Conservation (phyloP, 2,329 filamentous ascomycete genomes). For the Fusarium denticulatum region DNA sequence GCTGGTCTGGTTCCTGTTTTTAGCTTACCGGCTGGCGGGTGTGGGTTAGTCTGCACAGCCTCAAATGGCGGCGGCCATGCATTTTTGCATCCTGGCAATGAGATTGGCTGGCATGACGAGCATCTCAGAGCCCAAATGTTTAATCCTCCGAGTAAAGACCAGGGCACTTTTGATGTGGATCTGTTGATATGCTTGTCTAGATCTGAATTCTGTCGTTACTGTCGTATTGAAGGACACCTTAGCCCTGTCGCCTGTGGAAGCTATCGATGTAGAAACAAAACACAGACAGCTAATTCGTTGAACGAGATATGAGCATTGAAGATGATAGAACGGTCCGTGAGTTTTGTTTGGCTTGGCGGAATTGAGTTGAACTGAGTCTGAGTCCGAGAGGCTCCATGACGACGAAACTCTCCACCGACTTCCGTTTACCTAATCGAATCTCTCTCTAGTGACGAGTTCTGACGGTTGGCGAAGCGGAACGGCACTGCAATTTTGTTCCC, state of each 20-base stretch:
- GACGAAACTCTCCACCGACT: background rate
- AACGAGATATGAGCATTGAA: background rate
- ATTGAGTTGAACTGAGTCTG: background rate
- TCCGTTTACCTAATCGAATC: conserved; percentile 21
- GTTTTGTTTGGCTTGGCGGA: background rate
- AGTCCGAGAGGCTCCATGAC: background rate
- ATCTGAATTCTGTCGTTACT: conserved; percentile 18
- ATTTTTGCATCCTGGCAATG: background rate
- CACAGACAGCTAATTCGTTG: conserved; percentile 12
- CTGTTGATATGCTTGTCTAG: conserved; percentile 17
- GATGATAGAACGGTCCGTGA: background rate
- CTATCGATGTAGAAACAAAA: conserved; percentile 18
- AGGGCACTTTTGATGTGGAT: conserved; percentile 24
- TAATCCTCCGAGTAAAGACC: conserved; percentile 20
- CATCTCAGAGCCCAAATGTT: background rate
- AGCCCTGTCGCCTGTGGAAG: background rate
- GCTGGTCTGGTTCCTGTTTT: conserved; percentile 34
- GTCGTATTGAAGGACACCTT: conserved; percentile 7
- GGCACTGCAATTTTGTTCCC: conserved; percentile 19
- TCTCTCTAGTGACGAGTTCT: background rate
- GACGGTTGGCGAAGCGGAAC: background rate
- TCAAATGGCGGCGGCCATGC: conserved; percentile 32
- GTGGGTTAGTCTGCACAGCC: conserved; percentile 31
- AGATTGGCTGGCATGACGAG: conserved; percentile 8
- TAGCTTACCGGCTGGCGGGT: conserved; percentile 32